phyloP scores from a whole-genome alignment of 2,329 filamentous ascomycete genomes.

The Aureobasidium mangrovei region DNA sequence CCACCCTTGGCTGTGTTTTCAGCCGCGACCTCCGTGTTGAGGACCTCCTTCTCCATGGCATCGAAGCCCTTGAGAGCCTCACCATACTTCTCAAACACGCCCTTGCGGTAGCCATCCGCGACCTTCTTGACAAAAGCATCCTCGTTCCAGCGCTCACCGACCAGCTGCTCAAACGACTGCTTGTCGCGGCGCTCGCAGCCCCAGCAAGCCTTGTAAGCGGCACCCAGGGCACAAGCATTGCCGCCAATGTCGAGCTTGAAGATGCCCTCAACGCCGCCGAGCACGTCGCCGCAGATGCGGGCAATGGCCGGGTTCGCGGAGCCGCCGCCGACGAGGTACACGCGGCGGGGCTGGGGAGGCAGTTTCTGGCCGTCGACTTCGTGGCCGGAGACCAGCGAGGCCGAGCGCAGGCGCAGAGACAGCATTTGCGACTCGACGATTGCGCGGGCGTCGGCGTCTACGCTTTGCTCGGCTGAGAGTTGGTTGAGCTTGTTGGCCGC shows the following conservation, averaged over 20 bases:
- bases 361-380: conserved; percentile 42
- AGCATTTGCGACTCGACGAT: conserved; percentile 96
- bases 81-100: conserved; percentile 69
- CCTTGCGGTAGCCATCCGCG: conserved; percentile 68
- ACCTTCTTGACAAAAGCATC: conserved; percentile 74
- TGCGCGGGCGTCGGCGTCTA: conserved; percentile 63
- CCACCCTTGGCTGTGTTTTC: conserved; percentile 16
- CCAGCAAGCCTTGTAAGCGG: conserved; percentile 95
- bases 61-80: conserved; percentile 67
- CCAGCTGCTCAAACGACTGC: conserved; percentile 81
- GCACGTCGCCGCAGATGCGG: conserved; percentile 72
- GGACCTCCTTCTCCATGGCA: conserved; percentile 60
- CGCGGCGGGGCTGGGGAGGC: conserved; percentile 74
- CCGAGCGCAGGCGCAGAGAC: conserved; percentile 77
- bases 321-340: conserved; percentile 92
- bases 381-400: conserved; percentile 54
- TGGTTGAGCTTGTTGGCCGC: conserved; percentile 37
- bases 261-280: conserved; percentile 82
- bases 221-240: conserved; percentile 88
- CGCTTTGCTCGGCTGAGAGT: conserved; percentile 36
- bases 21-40: conserved; percentile 29
- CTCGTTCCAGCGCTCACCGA: conserved; percentile 78
- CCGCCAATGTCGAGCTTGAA: conserved; percentile 91
- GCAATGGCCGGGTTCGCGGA: conserved; percentile 85
- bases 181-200: conserved; percentile 57